phyloP scores from a whole-genome alignment of 768 basidiomycete species.

The Amanita rimosa region DNA sequence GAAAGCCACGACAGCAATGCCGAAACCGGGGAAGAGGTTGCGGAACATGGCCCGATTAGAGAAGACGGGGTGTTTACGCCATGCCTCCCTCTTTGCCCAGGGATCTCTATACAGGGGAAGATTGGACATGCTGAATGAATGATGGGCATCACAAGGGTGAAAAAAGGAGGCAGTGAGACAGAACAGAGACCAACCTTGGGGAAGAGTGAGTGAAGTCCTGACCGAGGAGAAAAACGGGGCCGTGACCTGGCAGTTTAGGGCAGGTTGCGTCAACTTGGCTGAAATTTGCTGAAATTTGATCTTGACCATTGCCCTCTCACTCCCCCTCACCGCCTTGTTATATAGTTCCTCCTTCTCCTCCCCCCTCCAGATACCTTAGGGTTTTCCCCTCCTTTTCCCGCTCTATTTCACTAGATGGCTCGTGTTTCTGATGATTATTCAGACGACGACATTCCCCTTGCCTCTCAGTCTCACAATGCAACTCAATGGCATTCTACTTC shows the following conservation, averaged over 20 bases:
- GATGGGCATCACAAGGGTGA: constrained; percentile 1
- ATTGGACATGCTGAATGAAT: constrained; percentile 36
- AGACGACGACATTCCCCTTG: constrained; percentile 48
- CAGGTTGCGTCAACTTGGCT: constrained; percentile 33
- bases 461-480: constrained; percentile 30
- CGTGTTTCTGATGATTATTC: constrained; percentile 41
- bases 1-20: constrained; percentile 87
- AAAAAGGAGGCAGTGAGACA: constrained; percentile 6
- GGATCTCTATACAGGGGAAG: constrained; percentile 82
- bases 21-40: constrained; percentile 90
- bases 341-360: constrained; percentile 4
- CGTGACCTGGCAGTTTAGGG: constrained; percentile 43
- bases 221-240: constrained; percentile 7
- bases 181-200: constrained; percentile 4
- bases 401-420: constrained; percentile 25
- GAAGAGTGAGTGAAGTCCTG: neutral
- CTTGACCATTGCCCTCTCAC: constrained; percentile 18
- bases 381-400: constrained; percentile 14
- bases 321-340: constrained; percentile 11
- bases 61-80: constrained; percentile 88
- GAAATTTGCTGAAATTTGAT: constrained; percentile 28
- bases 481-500: constrained; percentile 21
- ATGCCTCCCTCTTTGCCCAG: constrained; percentile 89
- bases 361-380: constrained; percentile 10
- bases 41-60: constrained; percentile 79